Evolutionary conservation across 2,329 filamentous ascomycete species (phyloP).

Genomic region (Neofusicoccum sp.): DNA sequence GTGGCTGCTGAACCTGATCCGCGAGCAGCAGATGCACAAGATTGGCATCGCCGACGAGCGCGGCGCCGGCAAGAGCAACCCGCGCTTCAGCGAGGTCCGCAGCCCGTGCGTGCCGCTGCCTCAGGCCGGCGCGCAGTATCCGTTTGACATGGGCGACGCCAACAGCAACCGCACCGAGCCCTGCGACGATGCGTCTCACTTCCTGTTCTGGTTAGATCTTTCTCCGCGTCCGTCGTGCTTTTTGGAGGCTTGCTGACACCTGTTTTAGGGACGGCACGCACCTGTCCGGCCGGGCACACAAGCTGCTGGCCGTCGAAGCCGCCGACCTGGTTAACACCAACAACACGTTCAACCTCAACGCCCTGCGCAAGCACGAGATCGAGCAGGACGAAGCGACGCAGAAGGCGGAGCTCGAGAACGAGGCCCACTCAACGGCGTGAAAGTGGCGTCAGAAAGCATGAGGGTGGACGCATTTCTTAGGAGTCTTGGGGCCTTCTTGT

Average conservation of each 20-base stretch:
- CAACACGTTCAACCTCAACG: constrained; percentile 29
- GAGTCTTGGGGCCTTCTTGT: constrained; percentile 3
- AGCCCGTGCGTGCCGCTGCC: constrained; percentile 31
- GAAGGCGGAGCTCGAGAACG: neutral
- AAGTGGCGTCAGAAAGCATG: neutral
- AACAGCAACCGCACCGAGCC: constrained; percentile 21
- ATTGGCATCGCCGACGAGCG: constrained; percentile 32
- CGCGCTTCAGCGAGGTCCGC: constrained; percentile 34
- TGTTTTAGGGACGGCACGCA: constrained; percentile 35
- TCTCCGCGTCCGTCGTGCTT: neutral
- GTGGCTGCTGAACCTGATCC: constrained; percentile 36
- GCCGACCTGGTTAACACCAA: constrained; percentile 33
- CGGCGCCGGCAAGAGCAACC: constrained; percentile 31
- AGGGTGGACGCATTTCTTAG: constrained; percentile 12
- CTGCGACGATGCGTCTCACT: constrained; percentile 31
- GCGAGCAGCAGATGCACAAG: constrained; percentile 32
- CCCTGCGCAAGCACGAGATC: constrained; percentile 22
- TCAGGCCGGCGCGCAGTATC: constrained; percentile 18
- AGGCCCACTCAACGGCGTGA: neutral
- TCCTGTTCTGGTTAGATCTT: constrained; percentile 37
- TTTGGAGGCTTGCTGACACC: constrained; percentile 10
- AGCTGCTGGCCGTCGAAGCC: constrained; percentile 36
- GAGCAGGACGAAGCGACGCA: neutral
- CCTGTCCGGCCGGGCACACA: constrained; percentile 33
- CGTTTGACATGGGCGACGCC: constrained; percentile 16